Base-by-base conservation (phyloP, 2,329 filamentous ascomycete species). In the Chaetomium globosum region DNA sequence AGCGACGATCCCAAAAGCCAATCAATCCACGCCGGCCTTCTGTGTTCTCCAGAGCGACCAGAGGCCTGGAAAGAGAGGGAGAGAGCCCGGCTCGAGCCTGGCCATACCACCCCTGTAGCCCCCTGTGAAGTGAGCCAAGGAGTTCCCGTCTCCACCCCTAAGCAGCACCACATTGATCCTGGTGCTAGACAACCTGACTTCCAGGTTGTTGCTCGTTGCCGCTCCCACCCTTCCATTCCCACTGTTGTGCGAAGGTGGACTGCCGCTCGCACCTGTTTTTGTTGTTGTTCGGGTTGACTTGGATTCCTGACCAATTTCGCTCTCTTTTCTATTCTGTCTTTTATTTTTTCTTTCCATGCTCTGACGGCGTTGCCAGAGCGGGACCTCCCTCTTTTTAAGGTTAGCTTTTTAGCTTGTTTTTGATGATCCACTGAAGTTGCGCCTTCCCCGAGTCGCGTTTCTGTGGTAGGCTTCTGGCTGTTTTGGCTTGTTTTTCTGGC, bases 1-100 rank as follows among this genome's bases (percentile, higher is more conserved):
- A 68, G 63, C 59, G 64, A 67, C 65, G 64, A 67, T 69, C 64
- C 46, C 46, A 61, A 58, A 59, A 59, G 46, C 67, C 67, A 69
- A 66, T 36, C 67, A 26, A 26, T 26, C 69, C 69, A 51, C 28
- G 36, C 30, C 9, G 61, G 65, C 59, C 26, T 26, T 26, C 26
- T 26, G 2, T 26, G 57, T 65, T 59, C 64, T 70, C 62, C 67
- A 61, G 36, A 49, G 36, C 60, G 59, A 65, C 55, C 51, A 66
- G 65, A 66, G 65, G 30, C 55, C 39, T 43, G 39, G 39, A 43
- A 19, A 43, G 13, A 2, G 33, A 12, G 26, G 4, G 26, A 26
- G 26, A 48, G 43, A 21, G 43, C 43, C 31, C 26, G 33, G 53
- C 55, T 39, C 48, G 55, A 26, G 39, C 63, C 60, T 56, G 56